Base-by-base conservation (phyloP, 139 green algal genomes). In the Ulvella scutata region DNA sequence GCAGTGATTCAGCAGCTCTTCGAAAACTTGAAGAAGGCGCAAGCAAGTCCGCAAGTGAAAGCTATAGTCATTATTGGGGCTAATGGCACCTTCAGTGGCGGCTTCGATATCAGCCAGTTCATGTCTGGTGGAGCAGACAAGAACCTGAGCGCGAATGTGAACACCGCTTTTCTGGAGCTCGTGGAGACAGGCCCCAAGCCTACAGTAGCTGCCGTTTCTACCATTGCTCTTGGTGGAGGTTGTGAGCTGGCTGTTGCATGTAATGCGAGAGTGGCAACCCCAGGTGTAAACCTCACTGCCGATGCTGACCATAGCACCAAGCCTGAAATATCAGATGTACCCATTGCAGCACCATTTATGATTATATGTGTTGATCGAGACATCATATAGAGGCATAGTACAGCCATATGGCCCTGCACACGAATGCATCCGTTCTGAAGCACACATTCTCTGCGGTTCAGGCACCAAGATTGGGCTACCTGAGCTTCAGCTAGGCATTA, bases 401-500 rank as follows among this genome's bases (percentile, higher is more conserved):
- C n/a, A n/a, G n/a, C n/a, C n/a, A n/a, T n/a, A n/a, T n/a, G n/a
- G n/a, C n/a, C n/a, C n/a, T n/a, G n/a, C n/a, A n/a, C n/a, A n/a
- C n/a, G n/a, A n/a, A n/a, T n/a, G n/a, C n/a, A n/a, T n/a, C n/a
- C n/a, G n/a, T n/a, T n/a, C n/a, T n/a, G n/a, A n/a, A n/a, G n/a
- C n/a, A n/a, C n/a, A n/a, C n/a, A n/a, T n/a, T n/a, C n/a, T n/a
- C 26, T 84, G 59, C 7, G 74, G 60, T 13, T 77, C 87, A 72
- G 87, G 87, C 59, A 85, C 89, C 31, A 84, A 86, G 72, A 77
- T 98, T 33, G 95, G 95, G 21, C 87, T 99, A 75, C 95, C 95
- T 9, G 95, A 99, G 85, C 85, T 98, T 76, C 82, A 92, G 75
- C 87, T 98, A 23, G 94, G 94, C 72, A 97, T 98, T 81, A 93